phyloP scores from a whole-genome alignment of 2,329 filamentous ascomycete species.

The Stachybotrys chlorohalonatus region DNA sequence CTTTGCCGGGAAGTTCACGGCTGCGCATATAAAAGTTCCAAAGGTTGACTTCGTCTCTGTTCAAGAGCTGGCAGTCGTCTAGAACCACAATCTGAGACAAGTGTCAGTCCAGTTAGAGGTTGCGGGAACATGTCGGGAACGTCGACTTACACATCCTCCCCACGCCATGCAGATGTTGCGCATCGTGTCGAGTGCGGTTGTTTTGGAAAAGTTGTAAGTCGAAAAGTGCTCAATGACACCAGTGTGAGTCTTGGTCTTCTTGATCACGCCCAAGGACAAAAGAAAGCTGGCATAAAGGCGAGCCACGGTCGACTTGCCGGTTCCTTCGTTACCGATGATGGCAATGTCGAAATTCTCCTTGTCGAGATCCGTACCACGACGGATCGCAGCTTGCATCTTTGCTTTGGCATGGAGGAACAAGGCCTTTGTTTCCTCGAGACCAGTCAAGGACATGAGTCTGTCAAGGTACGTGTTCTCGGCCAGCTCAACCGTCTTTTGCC shows the following conservation, averaged over 20 bases:
- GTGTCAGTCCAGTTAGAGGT: neutral
- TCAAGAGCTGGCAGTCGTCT: conserved; percentile 18
- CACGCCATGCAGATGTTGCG: conserved; percentile 25
- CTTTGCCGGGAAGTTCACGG: conserved; percentile 15
- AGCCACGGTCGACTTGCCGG: conserved; percentile 19
- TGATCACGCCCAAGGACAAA: conserved; percentile 15
- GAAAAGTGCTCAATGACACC: conserved; percentile 14
- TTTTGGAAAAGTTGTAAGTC: conserved; percentile 18
- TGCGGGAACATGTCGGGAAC: neutral
- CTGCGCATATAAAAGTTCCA: conserved; percentile 17
- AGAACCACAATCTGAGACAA: conserved; percentile 15
- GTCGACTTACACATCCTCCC: conserved; percentile 45
- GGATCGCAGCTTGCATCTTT: conserved; percentile 39
- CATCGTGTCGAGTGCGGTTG: conserved; percentile 30
- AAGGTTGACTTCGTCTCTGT: conserved; percentile 16
- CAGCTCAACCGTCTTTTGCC: conserved; percentile 34
- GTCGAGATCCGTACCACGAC: conserved; percentile 39
- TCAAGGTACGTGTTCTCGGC: conserved; percentile 47
- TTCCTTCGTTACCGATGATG: conserved; percentile 19
- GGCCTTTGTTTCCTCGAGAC: conserved; percentile 52
- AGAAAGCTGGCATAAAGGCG: conserved; percentile 19
- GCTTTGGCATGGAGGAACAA: conserved; percentile 36
- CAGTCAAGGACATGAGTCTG: conserved; percentile 51
- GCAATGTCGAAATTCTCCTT: conserved; percentile 25
- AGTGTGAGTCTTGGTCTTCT: conserved; percentile 34